Evolutionary conservation across 139 green algal genomes (phyloP), one percentile per base, ranked within the genome.

Genomic region (Coelastrella sp.): DNA sequence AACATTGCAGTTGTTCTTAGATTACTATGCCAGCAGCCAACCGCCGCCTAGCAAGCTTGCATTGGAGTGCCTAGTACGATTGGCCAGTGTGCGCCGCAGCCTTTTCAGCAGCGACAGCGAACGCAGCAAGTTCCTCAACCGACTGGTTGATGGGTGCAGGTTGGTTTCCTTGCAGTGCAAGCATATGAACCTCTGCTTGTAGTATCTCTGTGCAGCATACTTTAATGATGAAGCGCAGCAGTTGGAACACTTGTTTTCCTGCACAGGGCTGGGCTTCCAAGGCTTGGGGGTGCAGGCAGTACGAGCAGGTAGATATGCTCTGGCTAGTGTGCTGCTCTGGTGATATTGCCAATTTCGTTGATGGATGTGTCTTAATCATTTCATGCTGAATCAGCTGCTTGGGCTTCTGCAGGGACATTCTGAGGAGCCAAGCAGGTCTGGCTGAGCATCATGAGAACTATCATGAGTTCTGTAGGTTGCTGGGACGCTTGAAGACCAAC

Each of bases 401-500:
- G 41, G 38, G 13, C 8, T 7, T 9, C 5, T 41, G 41, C 69
- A 79, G 68, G 68, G 68, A 76, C 68, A 76, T 76, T 38, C 37
- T 76, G 38, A 38, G 68, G 8, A 50, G 23, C 5, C 40, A 79
- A 64, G 93, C 50, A 38, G 96, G 96, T 4, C 91, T 99, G 51
- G 71, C 83, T 1, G 90, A 98, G 81, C 96, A 99, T 83, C 72
- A 80, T 67, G 89, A 91, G 62, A 99, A 99, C 89, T 99, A 98
- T 89, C 96, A 99, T 85, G 95, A 98, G 87, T 96, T 98, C 86
- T 99, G 97, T 90, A 89, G 96, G 37, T 86, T 99, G 84, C 91
- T 99, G 62, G 96, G 96, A 6, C 89, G 97, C 5, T 88, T 99
- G 1, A 99, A 99, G 81, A 98, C 96, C 75, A 99, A 99, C 89